A percentile compares a stretch with the other conserved stretches of the same genome.
phyloP scores from a whole-genome alignment of 1,139 yeast genomes.

The Suhomyces bokatorum region DNA sequence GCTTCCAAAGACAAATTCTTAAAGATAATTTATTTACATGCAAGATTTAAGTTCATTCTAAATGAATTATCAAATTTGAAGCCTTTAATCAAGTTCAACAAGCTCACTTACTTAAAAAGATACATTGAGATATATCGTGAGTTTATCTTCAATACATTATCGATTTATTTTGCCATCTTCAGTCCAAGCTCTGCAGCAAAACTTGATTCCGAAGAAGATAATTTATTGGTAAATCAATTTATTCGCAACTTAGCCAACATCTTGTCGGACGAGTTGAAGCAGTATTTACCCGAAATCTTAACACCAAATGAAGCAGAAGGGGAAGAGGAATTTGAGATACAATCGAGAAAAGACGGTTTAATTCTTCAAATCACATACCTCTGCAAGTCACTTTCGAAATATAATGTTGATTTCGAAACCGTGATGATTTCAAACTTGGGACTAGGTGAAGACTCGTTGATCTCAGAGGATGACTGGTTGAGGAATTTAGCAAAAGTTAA shows the following conservation, averaged over 20 bases:
- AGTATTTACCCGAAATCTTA: constrained; percentile 29
- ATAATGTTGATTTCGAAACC: constrained; percentile 65
- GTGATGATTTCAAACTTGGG: constrained; percentile 43
- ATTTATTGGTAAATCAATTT: constrained; percentile 34
- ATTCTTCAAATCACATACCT: constrained; percentile 75
- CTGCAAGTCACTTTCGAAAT: constrained; percentile 70
- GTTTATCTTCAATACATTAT: constrained; percentile 69
- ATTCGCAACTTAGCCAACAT: constrained; percentile 32
- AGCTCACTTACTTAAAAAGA: constrained; percentile 72
- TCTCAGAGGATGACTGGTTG: constrained; percentile 39
- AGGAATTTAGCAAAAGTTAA: constrained; percentile 39
- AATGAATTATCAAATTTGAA: constrained; percentile 57
- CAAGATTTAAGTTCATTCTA: constrained; percentile 59
- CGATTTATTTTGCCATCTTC: constrained; percentile 66
- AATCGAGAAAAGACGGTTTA: constrained; percentile 57
- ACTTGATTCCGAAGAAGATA: constrained; percentile 23
- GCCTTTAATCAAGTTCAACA: constrained; percentile 52
- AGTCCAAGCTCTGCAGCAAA: constrained; percentile 22
- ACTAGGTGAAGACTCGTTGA: constrained; percentile 16
- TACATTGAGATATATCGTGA: constrained; percentile 84
- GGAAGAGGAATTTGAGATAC: constrained; percentile 36
- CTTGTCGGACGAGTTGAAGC: constrained; percentile 28
- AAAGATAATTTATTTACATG: constrained; percentile 52
- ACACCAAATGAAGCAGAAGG: constrained; percentile 16
- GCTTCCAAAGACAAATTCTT: constrained; percentile 30